These are phyloP conservation scores for Globisporangium viniferum DNA, from an alignment of 352 stramenopile species.

Conservation along the genomic window DNA sequence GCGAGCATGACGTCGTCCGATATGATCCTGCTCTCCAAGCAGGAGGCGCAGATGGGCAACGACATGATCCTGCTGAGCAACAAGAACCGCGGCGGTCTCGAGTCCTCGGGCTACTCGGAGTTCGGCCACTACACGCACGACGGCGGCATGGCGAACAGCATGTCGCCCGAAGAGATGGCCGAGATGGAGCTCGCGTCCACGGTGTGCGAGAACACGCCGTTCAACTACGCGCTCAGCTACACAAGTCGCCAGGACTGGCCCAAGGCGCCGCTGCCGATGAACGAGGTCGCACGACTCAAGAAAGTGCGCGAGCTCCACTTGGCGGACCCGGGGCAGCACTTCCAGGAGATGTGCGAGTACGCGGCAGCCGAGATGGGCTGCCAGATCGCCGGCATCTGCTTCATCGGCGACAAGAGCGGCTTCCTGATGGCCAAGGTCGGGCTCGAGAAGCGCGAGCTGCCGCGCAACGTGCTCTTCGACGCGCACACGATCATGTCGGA, in stretches of 20 bases:
- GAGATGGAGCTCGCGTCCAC: constrained; percentile 61
- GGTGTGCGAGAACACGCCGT: constrained; percentile 69
- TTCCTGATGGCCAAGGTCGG: constrained; percentile 83
- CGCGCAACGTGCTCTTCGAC: constrained; percentile 77
- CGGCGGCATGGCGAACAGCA: constrained; percentile 18
- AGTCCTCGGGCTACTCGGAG: constrained; percentile 35
- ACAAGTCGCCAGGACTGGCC: constrained; percentile 79
- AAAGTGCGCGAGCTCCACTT: constrained; percentile 77
- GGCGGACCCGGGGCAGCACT: constrained; percentile 72
- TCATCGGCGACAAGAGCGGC: constrained; percentile 83
- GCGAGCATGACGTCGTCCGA: constrained; percentile 22
- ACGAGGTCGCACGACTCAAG: constrained; percentile 59
- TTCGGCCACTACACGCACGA: constrained; percentile 42
- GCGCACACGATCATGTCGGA: constrained; percentile 79
- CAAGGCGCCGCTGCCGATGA: constrained; percentile 65
- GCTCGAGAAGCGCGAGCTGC: constrained; percentile 72
- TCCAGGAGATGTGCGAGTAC: constrained; percentile 88
- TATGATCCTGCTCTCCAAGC: constrained; percentile 27
- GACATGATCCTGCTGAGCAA: constrained; percentile 61
- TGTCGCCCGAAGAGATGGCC: constrained; percentile 52
- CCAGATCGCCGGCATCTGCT: constrained; percentile 78
- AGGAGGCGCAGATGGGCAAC: constrained; percentile 18
- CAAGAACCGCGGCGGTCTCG: neutral
- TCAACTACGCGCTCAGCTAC: constrained; percentile 81
- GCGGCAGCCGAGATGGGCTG: constrained; percentile 76